Evolutionary conservation across 179 eudicot genomes (phyloP), one percentile per base, ranked within the genome.

Genomic region (Amaranthus tricolor): DNA sequence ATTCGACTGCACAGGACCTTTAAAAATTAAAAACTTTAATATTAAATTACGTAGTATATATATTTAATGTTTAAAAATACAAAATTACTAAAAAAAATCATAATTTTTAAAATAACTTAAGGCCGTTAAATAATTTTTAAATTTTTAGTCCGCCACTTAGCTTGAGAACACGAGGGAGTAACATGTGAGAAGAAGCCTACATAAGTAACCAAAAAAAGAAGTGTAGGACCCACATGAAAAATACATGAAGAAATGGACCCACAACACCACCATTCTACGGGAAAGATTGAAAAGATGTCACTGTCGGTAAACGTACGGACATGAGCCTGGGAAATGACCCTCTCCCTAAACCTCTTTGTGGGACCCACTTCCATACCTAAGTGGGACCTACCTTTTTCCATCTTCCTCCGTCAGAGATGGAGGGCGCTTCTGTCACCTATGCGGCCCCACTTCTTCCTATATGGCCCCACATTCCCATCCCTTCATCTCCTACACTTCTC

Each of bases 341-440:
- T 40, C 9, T 14, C 64, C 61, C 56, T 47, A 49, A 43, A 64
- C 67, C 50, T 11, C 52, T 43, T 17, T 6, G 12, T 51, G 76
- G 79, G 74, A 0, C 79, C 74, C 62, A 50, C 43, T 4, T 5
- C 40, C 78, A 48, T 66, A 66, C 69, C 6, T 17, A 20, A 7
- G 20, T 55, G 24, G 79, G 79, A 5, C 79, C 82, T 76, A 79
- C 72, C n/a, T 2, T 5, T 20, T 15, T 13, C 6, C 56, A 0
- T 10, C 3, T 17, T 8, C 0, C 64, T 74, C 52, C 79, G 81
- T 78, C 84, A 78, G 81, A 74, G 75, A 64, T 82, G 76, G 81
- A 70, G 78, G 84, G 84, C 84, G 81, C 76, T 74, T 12, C 74
- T 68, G 67, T 77, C 76, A 68, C 40, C 21, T 47, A 13, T 3